phyloP scores from a whole-genome alignment of 192 early-diverging fungal species.

The Endogone sp. region DNA sequence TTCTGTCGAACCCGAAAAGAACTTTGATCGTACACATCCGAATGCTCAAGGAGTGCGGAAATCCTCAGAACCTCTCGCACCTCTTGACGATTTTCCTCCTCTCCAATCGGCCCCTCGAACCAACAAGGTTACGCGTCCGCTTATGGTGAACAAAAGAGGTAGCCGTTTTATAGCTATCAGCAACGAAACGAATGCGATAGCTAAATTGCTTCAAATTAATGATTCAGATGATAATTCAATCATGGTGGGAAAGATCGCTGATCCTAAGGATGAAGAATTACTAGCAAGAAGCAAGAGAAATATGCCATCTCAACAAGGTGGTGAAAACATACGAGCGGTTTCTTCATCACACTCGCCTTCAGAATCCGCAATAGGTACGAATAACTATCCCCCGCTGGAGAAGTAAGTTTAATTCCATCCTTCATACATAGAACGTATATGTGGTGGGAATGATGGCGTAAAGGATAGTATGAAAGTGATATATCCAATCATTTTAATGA shows the following conservation, averaged over 20 bases:
- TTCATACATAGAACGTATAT: no score
- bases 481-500: no score
- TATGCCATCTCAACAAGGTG: background rate
- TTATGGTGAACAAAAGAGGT: background rate
- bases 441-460: no score
- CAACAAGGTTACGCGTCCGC: background rate
- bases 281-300: slow-evolving; percentile 1
- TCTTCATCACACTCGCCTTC: slow-evolving; percentile 4
- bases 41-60: background rate
- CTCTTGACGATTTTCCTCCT: background rate
- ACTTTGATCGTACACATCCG: background rate
- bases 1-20: background rate
- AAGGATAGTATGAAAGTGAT: no score
- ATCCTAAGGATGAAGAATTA: background rate
- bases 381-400: background rate
- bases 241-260: slow-evolving; percentile 4
- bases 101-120: background rate
- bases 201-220: slow-evolving; percentile 2
- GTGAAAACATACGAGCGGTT: background rate
- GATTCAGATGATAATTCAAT: no score
- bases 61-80: background rate
- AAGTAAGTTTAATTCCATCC: no score
- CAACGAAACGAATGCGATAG: background rate
- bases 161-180: background rate
- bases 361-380: background rate